Evolutionary conservation across 169 alveolate genomes (phyloP), one percentile per base, ranked within the genome.

Genomic region (Eimeria maxima): DNA sequence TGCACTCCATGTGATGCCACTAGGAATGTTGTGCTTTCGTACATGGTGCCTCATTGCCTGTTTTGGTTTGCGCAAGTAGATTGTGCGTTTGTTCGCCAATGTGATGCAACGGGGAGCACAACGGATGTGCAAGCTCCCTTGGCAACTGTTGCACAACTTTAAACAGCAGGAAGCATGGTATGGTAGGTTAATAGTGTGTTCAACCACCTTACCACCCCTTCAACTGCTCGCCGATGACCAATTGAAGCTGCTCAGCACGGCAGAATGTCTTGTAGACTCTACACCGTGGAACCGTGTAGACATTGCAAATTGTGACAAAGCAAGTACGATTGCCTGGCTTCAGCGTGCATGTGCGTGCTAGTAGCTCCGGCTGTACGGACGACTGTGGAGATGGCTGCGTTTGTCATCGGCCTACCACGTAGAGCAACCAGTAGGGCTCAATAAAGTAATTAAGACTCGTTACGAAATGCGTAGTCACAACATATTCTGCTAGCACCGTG

Each of bases 301-400:
- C 18, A n/a, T 8, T 67, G 76, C 45, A 3, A 22, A 5, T 20
- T 13, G 24, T 24, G 76, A 44, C 76, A 67, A 45, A 67, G 76
- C 76, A 67, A 67, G 76, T 67, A 67, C 76, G 76, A 10, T 67
- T 2, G 76, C 76, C 76, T 67, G 22, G 76, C 24, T 67, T 38
- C 0, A n/a, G 22, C 76, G 1, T 67, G 76, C 11, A 2, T 0
- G 10, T 63, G 76, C 44, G 20, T 67, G 44, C 76, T 38, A n/a
- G 14, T n/a, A n/a, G 2, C 4, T 67, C 16, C 27, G 76, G 10
- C 45, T 38, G 42, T 7, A 44, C 7, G 18, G 16, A 67, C n/a
- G 45, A 67, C 45, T 13, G 3, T 67, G 76, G 76, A 27, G 76
- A 67, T 20, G 42, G 22, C 18, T 29, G n/a, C 71, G 4, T 63